Percentiles rank a stretch among this genome's conserved stretches.
phyloP scores from a whole-genome alignment of 345 rosid species.

The Pugionium cornutum region DNA sequence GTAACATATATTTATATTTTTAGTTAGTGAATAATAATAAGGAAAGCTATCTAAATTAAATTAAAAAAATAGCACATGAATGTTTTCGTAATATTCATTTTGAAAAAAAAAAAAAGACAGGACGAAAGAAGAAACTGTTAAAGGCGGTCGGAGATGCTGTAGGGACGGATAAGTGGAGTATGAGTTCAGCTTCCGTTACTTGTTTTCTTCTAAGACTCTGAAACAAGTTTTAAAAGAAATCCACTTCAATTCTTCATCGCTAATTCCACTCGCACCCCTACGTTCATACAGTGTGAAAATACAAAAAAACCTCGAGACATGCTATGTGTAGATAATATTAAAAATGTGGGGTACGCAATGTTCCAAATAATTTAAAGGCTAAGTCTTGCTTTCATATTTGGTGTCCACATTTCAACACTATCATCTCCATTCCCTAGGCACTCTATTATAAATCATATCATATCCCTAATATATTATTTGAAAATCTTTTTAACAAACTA shows the following conservation, averaged over 20 bases:
- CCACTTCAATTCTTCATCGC: background rate
- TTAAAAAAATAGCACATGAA: background rate
- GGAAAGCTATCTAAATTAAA: background rate
- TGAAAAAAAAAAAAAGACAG: too few relatives aligned
- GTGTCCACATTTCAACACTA: conserved; percentile 26
- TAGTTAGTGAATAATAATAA: background rate
- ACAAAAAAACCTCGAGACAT: conserved; percentile 31
- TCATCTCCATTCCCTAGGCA: conserved; percentile 18
- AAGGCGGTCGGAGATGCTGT: conserved; percentile 27
- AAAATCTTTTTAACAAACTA: too few relatives aligned
- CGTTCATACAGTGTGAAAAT: too few relatives aligned
- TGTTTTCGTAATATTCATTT: background rate
- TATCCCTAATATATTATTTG: too few relatives aligned
- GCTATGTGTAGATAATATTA: conserved; percentile 30
- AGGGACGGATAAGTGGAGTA: conserved; percentile 24
- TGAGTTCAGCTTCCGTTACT: conserved; percentile 34
- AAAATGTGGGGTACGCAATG: background rate
- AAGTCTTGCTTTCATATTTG: conserved; percentile 30
- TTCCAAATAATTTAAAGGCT: conserved; percentile 25
- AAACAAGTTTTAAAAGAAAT: background rate
- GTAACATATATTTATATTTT: too few relatives aligned
- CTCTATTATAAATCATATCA: background rate
- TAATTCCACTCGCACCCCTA: too few relatives aligned
- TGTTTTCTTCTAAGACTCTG: conserved; percentile 28
- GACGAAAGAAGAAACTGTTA: conserved; percentile 33